These are phyloP conservation scores for Russula virescens DNA, from an alignment of 768 basidiomycete species.

Conservation along the genomic window DNA sequence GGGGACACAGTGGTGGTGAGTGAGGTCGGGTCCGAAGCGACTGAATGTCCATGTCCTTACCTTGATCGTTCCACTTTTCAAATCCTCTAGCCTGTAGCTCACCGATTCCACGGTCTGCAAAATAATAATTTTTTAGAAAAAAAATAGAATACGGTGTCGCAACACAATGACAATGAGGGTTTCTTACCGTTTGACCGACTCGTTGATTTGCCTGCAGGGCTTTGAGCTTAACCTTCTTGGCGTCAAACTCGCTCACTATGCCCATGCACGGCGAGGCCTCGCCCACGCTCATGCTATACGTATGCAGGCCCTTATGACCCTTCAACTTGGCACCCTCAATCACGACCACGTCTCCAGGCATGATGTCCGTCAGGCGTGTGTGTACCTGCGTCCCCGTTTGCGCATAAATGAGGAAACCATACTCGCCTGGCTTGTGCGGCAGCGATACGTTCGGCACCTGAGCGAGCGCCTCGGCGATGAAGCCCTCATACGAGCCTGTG, in stretches of 20 bases:
- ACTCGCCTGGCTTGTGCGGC: constrained; percentile 38
- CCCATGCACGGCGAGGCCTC: constrained; percentile 58
- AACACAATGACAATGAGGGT: too few relatives aligned
- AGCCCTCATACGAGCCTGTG: constrained; percentile 79
- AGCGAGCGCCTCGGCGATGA: constrained; percentile 59
- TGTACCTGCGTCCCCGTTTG: constrained; percentile 65
- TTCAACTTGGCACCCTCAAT: constrained; percentile 75
- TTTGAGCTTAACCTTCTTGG: constrained; percentile 80
- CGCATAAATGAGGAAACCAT: constrained; percentile 71
- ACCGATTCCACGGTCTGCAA: constrained; percentile 59
- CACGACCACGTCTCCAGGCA: constrained; percentile 80
- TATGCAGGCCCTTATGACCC: constrained; percentile 69
- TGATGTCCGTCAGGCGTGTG: constrained; percentile 69
- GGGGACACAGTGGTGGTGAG: constrained; percentile 1
- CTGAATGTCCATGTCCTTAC: constrained; percentile 36
- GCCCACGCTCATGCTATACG: constrained; percentile 58
- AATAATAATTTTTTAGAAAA: too few relatives aligned
- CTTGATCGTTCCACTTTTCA: constrained; percentile 81
- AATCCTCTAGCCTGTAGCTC: constrained; percentile 85
- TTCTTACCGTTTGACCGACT: constrained; percentile 70
- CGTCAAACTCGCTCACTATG: constrained; percentile 75
- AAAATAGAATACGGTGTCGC: neutral
- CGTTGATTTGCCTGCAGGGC: constrained; percentile 86
- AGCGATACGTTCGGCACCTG: constrained; percentile 59
- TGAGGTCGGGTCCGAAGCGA: neutral